Conservation (phyloP, 805 yeast genomes). For the Kurtzmaniella fragi region DNA sequence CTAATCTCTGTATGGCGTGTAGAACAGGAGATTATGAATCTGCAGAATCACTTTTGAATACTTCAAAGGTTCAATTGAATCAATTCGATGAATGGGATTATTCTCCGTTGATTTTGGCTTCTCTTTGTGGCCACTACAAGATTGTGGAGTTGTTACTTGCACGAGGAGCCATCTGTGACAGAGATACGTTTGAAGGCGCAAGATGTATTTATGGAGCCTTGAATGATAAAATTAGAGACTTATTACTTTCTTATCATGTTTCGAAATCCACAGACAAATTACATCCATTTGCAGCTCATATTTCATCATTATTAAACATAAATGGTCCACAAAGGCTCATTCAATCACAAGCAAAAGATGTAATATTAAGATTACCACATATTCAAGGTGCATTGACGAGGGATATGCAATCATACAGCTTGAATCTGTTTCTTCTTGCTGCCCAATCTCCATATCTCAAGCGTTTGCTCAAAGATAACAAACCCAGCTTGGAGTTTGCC, state of each 20-base stretch:
- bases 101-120: slow-evolving; percentile 68
- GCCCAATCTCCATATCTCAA: slow-evolving; percentile 26
- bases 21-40: slow-evolving; percentile 62
- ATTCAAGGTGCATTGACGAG: slow-evolving; percentile 9
- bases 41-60: slow-evolving; percentile 52
- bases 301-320: slow-evolving; percentile 42
- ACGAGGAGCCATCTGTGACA: slow-evolving; percentile 69
- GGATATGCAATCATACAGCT: slow-evolving; percentile 11
- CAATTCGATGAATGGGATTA: slow-evolving; percentile 68
- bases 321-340: slow-evolving; percentile 13
- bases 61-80: slow-evolving; percentile 35
- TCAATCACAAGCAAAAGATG: slow-evolving; percentile 22
- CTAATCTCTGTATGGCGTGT: slow-evolving; percentile 59
- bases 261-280: slow-evolving; percentile 61
- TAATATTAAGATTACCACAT: slow-evolving; percentile 20
- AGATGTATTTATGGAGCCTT: slow-evolving; percentile 74
- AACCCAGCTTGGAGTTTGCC: slow-evolving; percentile 8
- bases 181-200: slow-evolving; percentile 80
- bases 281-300: slow-evolving; percentile 71
- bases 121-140: slow-evolving; percentile 67
- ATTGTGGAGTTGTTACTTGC: slow-evolving; percentile 58
- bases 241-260: slow-evolving; percentile 57
- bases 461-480: slow-evolving; percentile 11
- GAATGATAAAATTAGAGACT: slow-evolving; percentile 56
- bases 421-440: slow-evolving; percentile 29